A percentile compares a stretch with the other conserved stretches of the same genome.
Evolutionary conservation across 2,329 filamentous ascomycete species (phyloP).

Genomic region (Cladosporium sp.): DNA sequence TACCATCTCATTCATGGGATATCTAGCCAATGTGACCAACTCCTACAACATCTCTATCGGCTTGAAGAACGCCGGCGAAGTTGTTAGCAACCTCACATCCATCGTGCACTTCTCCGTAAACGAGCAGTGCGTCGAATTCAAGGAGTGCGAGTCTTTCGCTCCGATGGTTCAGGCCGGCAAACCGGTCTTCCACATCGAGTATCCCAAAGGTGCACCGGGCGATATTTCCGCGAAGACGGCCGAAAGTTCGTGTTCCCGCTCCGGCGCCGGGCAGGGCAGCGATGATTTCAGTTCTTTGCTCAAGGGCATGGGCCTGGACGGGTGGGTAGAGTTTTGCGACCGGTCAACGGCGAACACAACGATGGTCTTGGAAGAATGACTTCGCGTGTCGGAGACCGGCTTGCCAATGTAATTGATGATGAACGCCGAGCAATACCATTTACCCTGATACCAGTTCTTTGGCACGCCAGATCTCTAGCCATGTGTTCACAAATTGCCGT

Average conservation of each 20-base stretch:
- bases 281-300: constrained; percentile 64
- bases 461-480: not conserved
- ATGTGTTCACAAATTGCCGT: not conserved
- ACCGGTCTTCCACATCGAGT: constrained; percentile 75
- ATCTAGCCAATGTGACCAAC: constrained; percentile 60
- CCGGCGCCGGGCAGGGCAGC: constrained; percentile 43
- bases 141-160: constrained; percentile 62
- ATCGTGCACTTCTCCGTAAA: constrained; percentile 68
- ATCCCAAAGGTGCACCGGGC: constrained; percentile 53
- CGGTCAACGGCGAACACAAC: constrained; percentile 18
- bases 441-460: not conserved
- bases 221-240: constrained; percentile 35
- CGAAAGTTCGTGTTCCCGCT: constrained; percentile 47
- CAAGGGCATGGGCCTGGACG: constrained; percentile 65
- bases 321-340: constrained; percentile 49
- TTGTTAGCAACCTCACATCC: constrained; percentile 56
- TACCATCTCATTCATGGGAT: constrained; percentile 61
- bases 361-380: constrained; percentile 4
- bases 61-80: constrained; percentile 67
- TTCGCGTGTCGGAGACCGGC: not conserved
- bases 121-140: constrained; percentile 66
- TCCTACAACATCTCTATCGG: constrained; percentile 62
- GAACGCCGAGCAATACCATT: not conserved
- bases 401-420: not conserved
- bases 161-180: constrained; percentile 63